Conservation (phyloP, 163 green algal species). For the Coccomyxa subellipsoidea region DNA sequence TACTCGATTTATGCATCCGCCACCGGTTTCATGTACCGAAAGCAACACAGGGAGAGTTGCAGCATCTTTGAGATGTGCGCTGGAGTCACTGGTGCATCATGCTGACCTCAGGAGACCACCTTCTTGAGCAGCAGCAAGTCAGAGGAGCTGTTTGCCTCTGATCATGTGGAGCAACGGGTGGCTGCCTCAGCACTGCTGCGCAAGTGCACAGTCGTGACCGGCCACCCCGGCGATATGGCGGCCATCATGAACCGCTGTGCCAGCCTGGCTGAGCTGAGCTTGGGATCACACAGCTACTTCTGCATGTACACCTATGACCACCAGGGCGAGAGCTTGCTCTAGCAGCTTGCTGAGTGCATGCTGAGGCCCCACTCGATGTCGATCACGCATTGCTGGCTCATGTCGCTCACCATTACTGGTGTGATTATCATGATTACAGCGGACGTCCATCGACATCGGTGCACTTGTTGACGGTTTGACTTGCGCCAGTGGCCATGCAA, state of each 20-base stretch:
- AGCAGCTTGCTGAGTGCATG: neutral
- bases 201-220: conserved; percentile 4
- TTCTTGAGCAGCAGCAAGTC: neutral
- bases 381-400: too few species aligned
- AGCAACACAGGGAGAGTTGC: too few species aligned
- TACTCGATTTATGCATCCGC: too few species aligned
- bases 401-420: too few species aligned
- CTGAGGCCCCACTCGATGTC: too few species aligned
- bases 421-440: too few species aligned
- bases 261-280: too few species aligned
- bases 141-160: conserved; percentile 22
- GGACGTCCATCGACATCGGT: too few species aligned
- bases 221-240: neutral
- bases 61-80: too few species aligned
- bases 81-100: neutral
- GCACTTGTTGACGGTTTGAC: too few species aligned
- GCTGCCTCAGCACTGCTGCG: conserved; percentile 10
- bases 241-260: neutral
- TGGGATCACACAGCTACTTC: neutral
- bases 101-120: conserved; percentile 18
- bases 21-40: too few species aligned
- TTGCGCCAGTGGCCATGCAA: too few species aligned
- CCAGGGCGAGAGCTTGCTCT: conserved; percentile 1
- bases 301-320: conserved; percentile 8
- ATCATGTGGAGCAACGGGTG: conserved; percentile 26